A percentile compares a stretch with the other conserved stretches of the same genome.
phyloP scores from a whole-genome alignment of 371 early-diverging fungal species.

The Lichtheimia corymbifera region DNA sequence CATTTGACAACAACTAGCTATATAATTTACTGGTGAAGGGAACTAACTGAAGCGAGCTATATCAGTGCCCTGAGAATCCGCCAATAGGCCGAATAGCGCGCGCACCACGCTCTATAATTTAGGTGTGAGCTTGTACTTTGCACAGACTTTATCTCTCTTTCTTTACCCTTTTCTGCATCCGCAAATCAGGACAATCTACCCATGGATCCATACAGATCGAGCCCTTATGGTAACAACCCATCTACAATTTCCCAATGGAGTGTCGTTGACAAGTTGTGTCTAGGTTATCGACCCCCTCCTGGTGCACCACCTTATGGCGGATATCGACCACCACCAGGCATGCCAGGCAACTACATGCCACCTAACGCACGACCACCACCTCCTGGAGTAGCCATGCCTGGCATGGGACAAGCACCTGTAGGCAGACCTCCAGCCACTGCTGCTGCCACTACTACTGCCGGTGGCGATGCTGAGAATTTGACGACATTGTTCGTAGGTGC shows the following conservation, averaged over 20 bases:
- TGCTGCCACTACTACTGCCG: not conserved
- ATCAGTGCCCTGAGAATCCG: too few relatives aligned
- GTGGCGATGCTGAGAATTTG: conserved; percentile 50
- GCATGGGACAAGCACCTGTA: not conserved
- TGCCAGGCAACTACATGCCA: conserved; percentile 3
- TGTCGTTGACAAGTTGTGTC: too few relatives aligned
- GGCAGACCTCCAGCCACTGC: not conserved
- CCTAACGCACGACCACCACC: conserved; percentile 7
- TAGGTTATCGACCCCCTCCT: conserved; percentile 16
- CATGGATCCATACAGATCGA: conserved; percentile 25
- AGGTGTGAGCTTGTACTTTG: too few relatives aligned
- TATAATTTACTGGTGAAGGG: too few relatives aligned
- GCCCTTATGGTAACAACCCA: conserved; percentile 11
- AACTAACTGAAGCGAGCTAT: too few relatives aligned
- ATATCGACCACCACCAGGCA: conserved; percentile 14
- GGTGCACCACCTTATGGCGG: conserved; percentile 1
- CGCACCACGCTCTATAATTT: too few relatives aligned
- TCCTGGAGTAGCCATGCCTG: not conserved
- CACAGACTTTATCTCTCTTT: too few relatives aligned
- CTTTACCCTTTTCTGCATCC: too few relatives aligned
- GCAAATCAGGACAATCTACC: too few relatives aligned
- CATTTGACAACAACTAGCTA: too few relatives aligned
- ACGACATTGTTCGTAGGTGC: conserved; percentile 76
- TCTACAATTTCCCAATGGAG: too few relatives aligned
- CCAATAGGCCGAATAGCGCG: too few relatives aligned